Base-by-base conservation (phyloP, 257 asterid species). In the Buddleja alternifolia region DNA sequence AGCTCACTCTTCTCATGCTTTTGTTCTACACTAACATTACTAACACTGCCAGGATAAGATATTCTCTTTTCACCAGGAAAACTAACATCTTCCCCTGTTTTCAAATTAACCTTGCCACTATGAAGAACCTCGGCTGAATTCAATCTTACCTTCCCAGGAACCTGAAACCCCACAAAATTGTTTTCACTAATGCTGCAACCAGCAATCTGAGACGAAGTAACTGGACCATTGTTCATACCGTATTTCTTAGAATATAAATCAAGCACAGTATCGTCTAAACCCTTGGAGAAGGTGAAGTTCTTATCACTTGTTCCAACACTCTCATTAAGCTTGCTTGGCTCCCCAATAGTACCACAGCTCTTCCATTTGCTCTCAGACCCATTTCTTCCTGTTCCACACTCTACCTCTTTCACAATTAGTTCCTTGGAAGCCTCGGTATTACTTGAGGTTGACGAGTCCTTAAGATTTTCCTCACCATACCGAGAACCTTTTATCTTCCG, bases 401-500 rank as follows among this genome's bases (percentile, higher is more conserved):
- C 95, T 25, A 93, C 92, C 81, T 90, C 99, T 77, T 91, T 94
- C 75, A 89, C 86, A 66, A 94, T 86, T 45, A 91, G 88, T 92
- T 94, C 99, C 75, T 84, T 86, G 3, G 86, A 85, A 8, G 71
- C 73, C 56, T 86, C 94, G 11, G 73, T 67, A 63, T 72, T 73
- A 72, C 73, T 74, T 20, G 75, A 70, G 45, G 78, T 74, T 17
- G 67, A 73, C 20, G 67, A 20, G 53, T 67, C 86, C 75, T 83
- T 73, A 9, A 59, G 59, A 75, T 69, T 70, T 62, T 75, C 88
- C 56, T 66, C 86, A 63, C 57, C 78, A 36, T 52, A 72, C 64
- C 71, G 47, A 37, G 76, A 69, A 78, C 64, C 66, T 20, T 72
- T 73, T n/a, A 25, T 63, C 34, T 73, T 77, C 17, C 51, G 63